A percentile compares a stretch with the other conserved stretches of the same genome.
Conservation (phyloP, 495 filamentous ascomycete genomes). For the Hypoxylon crocopeplum region DNA sequence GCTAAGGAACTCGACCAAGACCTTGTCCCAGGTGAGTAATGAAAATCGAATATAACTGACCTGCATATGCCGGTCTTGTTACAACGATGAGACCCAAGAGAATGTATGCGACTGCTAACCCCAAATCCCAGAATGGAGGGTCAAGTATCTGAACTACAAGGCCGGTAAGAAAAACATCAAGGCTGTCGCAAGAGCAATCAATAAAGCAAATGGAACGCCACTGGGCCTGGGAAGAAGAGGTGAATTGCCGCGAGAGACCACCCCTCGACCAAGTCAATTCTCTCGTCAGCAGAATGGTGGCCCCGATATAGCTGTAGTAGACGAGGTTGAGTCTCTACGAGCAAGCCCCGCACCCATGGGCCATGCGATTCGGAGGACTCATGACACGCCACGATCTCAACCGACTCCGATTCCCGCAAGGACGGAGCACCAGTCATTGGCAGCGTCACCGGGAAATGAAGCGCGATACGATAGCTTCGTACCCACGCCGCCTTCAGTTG, state of each 20-base stretch:
- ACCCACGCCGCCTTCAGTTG: conserved; percentile 61
- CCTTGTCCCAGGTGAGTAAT: conserved; percentile 69
- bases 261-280: conserved; percentile 28
- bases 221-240: conserved; percentile 34
- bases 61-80: not conserved
- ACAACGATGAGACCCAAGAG: not conserved
- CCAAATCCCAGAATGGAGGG: conserved; percentile 72
- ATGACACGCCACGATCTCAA: conserved; percentile 23
- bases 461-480: conserved; percentile 78
- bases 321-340: conserved; percentile 32
- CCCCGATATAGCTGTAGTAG: conserved; percentile 2
- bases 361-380: conserved; percentile 34
- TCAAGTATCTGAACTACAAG: conserved; percentile 93
- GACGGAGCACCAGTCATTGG: conserved; percentile 44
- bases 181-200: conserved; percentile 72
- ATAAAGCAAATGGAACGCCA: conserved; percentile 65
- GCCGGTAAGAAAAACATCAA: conserved; percentile 92
- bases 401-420: conserved; percentile 41
- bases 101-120: conserved; percentile 8
- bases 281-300: conserved; percentile 32
- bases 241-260: conserved; percentile 30
- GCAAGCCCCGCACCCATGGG: conserved; percentile 32
- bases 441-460: conserved; percentile 40
- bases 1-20: conserved; percentile 82
- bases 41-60: not conserved